phyloP scores from a whole-genome alignment of 371 early-diverging fungal genomes.

The Aphelidium insulamus region DNA sequence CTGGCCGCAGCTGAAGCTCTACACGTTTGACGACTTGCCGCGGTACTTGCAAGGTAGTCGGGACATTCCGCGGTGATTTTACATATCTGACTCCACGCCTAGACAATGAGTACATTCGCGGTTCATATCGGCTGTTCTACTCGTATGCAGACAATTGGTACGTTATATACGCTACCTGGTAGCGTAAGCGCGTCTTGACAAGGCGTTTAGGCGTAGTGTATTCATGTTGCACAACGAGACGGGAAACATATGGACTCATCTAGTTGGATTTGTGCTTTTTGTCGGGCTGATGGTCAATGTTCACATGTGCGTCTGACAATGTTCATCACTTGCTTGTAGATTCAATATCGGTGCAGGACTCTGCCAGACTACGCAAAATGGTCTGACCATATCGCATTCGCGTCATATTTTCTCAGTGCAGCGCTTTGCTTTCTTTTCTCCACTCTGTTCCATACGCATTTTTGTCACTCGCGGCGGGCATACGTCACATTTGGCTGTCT shows the following conservation, averaged over 20 bases:
- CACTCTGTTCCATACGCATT: conserved; percentile 40
- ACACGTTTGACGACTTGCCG: no score
- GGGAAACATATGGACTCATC: conserved; percentile 42
- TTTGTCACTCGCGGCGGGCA: conserved; percentile 28
- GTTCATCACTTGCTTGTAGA: not conserved
- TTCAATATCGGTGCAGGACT: conserved; percentile 6
- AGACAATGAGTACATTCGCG: not conserved
- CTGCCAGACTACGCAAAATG: conserved; percentile 23
- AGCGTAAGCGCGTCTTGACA: no score
- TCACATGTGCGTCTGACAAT: conserved; percentile 13
- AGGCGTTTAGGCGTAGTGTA: no score
- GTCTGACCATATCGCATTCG: conserved; percentile 23
- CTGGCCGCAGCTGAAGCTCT: no score
- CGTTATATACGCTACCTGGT: no score
- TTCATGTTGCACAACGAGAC: conserved; percentile 47
- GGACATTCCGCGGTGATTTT: not conserved
- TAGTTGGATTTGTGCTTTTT: conserved; percentile 32
- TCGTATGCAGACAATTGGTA: no score
- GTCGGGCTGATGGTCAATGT: conserved; percentile 23
- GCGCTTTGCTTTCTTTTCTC: conserved; percentile 34
- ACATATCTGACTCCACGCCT: not conserved
- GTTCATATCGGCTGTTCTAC: not conserved
- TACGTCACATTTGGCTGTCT: conserved; percentile 25
- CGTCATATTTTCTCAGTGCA: conserved; percentile 31
- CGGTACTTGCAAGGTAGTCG: not conserved